Evolutionary conservation across 1,139 yeast genomes (phyloP).

Genomic region (Chernovozyma aurita): DNA sequence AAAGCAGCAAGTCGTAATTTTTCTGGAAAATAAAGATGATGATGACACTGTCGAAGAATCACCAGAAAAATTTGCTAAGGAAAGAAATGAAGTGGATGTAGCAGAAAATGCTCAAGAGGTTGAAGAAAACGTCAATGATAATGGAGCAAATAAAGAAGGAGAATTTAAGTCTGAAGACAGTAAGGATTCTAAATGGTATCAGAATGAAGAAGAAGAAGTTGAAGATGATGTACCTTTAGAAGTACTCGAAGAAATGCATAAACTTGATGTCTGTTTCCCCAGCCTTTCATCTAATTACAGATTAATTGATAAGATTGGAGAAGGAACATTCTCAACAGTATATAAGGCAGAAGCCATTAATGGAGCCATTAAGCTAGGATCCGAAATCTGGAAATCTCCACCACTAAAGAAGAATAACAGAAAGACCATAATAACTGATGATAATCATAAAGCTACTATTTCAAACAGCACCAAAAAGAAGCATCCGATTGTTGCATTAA

Average conservation of each 20-base stretch:
- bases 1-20: not conserved
- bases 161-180: not conserved
- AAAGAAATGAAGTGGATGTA: too few species aligned
- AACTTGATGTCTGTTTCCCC: conserved; percentile 61
- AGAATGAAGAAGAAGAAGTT: not conserved
- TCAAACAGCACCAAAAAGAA: conserved; percentile 16
- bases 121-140: not conserved
- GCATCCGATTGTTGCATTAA: conserved; percentile 76
- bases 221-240: conserved; percentile 44
- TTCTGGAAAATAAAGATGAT: not conserved
- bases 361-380: conserved; percentile 34
- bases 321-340: conserved; percentile 89
- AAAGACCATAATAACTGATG: conserved; percentile 9
- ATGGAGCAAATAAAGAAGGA: not conserved
- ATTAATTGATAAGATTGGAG: conserved; percentile 84
- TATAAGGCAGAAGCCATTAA: conserved; percentile 78
- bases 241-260: conserved; percentile 62
- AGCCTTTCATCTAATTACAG: conserved; percentile 56
- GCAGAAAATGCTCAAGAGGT: not conserved
- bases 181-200: not conserved
- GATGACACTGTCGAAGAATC: not conserved
- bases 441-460: conserved; percentile 14
- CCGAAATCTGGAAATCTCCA: conserved; percentile 45
- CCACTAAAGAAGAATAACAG: conserved; percentile 28
- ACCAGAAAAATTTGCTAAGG: not conserved